A percentile compares a stretch with the other conserved stretches of the same genome.
Evolutionary conservation across 352 stramenopile genomes (phyloP).

Genomic region (Globisporangium radiosum): DNA sequence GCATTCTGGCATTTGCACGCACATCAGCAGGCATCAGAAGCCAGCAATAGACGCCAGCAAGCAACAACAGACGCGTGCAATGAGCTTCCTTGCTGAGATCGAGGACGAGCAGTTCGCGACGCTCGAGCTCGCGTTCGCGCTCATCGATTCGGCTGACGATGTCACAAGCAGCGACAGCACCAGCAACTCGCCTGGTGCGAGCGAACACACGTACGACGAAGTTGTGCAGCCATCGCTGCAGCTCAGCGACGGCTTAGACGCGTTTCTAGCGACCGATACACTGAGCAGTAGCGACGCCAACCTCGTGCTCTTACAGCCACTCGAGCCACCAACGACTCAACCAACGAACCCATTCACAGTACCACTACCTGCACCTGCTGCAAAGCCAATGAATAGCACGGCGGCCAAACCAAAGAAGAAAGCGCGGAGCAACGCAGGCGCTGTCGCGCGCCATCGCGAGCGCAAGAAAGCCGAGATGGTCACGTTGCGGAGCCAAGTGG

Average conservation of each 20-base stretch:
- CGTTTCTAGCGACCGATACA: neutral
- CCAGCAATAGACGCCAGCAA: neutral
- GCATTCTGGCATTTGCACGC: no score
- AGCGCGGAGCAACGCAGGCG: slow-evolving; percentile 9
- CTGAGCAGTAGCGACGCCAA: neutral
- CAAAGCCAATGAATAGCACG: neutral
- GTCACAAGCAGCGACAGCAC: neutral
- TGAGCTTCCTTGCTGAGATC: slow-evolving; percentile 11
- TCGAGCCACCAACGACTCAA: neutral
- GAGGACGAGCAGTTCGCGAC: slow-evolving; percentile 18
- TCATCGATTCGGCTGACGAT: slow-evolving; percentile 16
- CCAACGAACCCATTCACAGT: neutral
- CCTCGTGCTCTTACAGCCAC: neutral
- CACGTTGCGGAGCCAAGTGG: slow-evolving; percentile 2
- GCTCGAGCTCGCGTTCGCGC: slow-evolving; percentile 14
- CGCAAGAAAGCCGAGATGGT: slow-evolving; percentile 11
- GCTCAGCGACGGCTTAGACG: neutral
- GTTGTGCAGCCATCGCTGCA: neutral
- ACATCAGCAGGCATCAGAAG: no score
- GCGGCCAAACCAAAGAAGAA: neutral
- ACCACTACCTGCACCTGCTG: neutral
- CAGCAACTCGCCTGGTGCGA: neutral
- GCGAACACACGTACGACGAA: neutral
- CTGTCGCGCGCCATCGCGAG: slow-evolving; percentile 11
- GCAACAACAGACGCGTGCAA: neutral